Conservation (phyloP, 2,329 filamentous ascomycete genomes). For the Rutstroemia sp. region DNA sequence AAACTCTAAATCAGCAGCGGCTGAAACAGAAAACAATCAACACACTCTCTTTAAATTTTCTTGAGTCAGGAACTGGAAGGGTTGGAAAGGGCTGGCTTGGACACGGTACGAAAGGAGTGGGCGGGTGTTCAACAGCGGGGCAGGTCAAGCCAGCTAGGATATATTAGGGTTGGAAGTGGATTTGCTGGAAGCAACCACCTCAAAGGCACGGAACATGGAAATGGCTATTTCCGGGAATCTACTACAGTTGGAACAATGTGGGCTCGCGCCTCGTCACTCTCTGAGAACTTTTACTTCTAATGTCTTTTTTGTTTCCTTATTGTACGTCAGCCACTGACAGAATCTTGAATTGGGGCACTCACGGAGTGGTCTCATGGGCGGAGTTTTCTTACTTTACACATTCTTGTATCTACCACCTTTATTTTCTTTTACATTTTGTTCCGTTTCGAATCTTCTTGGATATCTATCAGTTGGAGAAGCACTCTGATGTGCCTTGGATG, state of each 20-base stretch:
- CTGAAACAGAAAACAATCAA: not conserved
- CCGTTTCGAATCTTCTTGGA: not conserved
- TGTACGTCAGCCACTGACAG: not conserved
- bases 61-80: slow-evolving; percentile 4
- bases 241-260: not conserved
- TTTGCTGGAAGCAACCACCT: not conserved
- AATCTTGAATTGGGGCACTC: no score
- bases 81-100: not conserved
- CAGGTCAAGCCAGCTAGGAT: not conserved
- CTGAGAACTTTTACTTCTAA: not conserved
- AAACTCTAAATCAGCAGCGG: not conserved
- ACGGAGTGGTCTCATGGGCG: no score
- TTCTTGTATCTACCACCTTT: not conserved
- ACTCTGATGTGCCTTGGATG: not conserved
- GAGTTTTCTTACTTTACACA: not conserved
- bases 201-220: not conserved
- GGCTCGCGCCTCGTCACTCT: not conserved
- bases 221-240: not conserved
- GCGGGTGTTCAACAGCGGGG: not conserved
- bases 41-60: slow-evolving; percentile 8
- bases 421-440: not conserved
- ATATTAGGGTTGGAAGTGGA: not conserved
- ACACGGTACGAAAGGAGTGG: not conserved
- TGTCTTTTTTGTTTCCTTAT: not conserved
- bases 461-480: not conserved